Evolutionary conservation across 192 early-diverging fungal genomes (phyloP).

Genomic region (Umbelopsis isabellina): DNA sequence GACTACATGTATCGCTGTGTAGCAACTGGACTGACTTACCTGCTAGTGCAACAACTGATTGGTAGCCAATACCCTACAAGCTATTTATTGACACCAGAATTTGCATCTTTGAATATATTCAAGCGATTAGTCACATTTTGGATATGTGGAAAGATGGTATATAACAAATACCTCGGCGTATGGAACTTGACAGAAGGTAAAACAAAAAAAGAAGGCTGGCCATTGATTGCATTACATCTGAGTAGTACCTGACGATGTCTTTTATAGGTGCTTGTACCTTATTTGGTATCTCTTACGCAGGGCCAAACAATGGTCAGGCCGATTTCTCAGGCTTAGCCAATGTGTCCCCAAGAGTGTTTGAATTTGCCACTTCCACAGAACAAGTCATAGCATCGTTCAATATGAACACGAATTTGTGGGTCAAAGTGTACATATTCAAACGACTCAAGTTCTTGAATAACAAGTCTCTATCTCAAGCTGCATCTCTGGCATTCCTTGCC

Average conservation of each 20-base stretch:
- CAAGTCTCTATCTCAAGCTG: conserved; percentile 54
- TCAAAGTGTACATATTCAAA: conserved; percentile 66
- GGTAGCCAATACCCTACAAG: conserved; percentile 46
- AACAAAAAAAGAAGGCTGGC: background rate
- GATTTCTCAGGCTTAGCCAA: conserved; percentile 60
- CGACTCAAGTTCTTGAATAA: conserved; percentile 57
- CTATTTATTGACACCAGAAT: conserved; percentile 50
- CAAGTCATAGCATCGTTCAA: conserved; percentile 63
- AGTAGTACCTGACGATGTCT: background rate
- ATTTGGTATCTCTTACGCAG: conserved; percentile 63
- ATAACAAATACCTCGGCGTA: conserved; percentile 65
- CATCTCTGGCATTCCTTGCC: conserved; percentile 57
- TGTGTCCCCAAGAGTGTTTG: conserved; percentile 42
- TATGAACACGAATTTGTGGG: conserved; percentile 69
- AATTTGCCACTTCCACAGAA: conserved; percentile 53
- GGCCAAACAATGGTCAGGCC: conserved; percentile 46
- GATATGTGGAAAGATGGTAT: conserved; percentile 53
- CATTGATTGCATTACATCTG: background rate
- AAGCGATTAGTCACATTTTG: conserved; percentile 47
- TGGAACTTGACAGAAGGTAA: conserved; percentile 63
- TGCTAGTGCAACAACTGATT: conserved; percentile 49
- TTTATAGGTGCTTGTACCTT: conserved; percentile 48
- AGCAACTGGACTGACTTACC: conserved; percentile 42
- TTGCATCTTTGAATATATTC: conserved; percentile 33
- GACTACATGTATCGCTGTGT: conserved; percentile 45